Percentiles rank a stretch among this genome's conserved stretches.
Conservation (phyloP, 176 grass and related monocot species). For the Carex scoparia region DNA sequence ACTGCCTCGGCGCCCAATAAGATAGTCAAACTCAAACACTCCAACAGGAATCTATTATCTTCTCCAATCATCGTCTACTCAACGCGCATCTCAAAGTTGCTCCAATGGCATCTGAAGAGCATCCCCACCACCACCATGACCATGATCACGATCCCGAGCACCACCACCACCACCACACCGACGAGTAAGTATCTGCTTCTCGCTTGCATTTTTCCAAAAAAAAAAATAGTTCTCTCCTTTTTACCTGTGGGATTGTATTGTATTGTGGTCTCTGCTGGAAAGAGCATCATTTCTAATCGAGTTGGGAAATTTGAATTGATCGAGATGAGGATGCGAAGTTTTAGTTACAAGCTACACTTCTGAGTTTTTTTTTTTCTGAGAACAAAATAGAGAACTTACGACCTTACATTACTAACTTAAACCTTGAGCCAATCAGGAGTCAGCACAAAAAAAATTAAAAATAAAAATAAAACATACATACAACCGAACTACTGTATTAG, state of each 20-base stretch:
- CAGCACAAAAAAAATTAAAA: not conserved
- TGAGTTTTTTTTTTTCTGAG: no score
- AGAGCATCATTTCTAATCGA: not conserved
- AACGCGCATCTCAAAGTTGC: not conserved
- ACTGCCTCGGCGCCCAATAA: not conserved
- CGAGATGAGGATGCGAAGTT: not conserved
- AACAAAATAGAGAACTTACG: no score
- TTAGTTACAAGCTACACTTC: not conserved
- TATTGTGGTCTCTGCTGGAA: not conserved
- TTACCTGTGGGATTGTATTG: not conserved
- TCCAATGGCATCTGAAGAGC: constrained; percentile 59
- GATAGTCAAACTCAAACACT: not conserved
- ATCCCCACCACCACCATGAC: constrained; percentile 24
- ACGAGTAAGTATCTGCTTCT: constrained; percentile 25
- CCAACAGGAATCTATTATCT: not conserved
- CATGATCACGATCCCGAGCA: not conserved
- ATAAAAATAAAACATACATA: not conserved
- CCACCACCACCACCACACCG: constrained; percentile 36
- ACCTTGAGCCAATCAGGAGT: not conserved
- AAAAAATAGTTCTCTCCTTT: not conserved
- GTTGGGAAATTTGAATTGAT: not conserved
- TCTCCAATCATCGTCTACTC: not conserved
- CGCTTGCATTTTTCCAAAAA: no score
- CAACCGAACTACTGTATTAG: no score
- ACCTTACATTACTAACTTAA: no score